Base-by-base conservation (phyloP, 306 rosid species). In the cucumber (Cucumis sativus) region DNA sequence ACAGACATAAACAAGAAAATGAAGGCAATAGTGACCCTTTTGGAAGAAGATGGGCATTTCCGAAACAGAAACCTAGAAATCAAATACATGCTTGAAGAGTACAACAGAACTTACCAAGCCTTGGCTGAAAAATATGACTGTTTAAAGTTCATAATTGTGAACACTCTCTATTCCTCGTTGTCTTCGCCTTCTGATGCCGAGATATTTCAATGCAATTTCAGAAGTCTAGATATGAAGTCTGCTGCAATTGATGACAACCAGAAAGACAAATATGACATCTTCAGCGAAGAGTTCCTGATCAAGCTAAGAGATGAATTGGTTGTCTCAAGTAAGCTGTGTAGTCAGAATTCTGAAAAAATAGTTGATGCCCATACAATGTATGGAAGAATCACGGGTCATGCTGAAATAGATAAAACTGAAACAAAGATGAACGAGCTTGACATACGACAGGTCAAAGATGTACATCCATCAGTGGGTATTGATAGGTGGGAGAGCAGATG, bases 401-500 rank as follows among this genome's bases (percentile, higher is more conserved):
- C 43, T 0, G 43, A 49, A 2, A 25, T 70, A 2, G 58, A 70
- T 14, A 23, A 25, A 6, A 15, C 58, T 15, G 58, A 21, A 11
- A 45, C 14, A 20, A 45, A 14, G 39, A 45, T 23, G 59, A 47
- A 47, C 10, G 21, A 70, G 35, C 16, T 47, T 11, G 59, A 47
- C 25, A 6, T 47, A 70, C 40, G 4, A 9, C 57, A 0, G 57
- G 23, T 54, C 35, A 76, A 21, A 76, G 79, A 57, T 0, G 49
- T 55, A 10, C 12, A 55, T 56, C 77, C 49, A 54, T 33, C 45
- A 6, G 63, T 52, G 56, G 45, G 67, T 63, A 59, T 54, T 75
- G 55, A 62, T 41, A 47, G 20, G 60, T 80, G 74, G 77, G 87
- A 84, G 67, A 77, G 56, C 35, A 76, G 0, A 72, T 82, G 85